phyloP scores from a whole-genome alignment of 1,139 yeast genomes.

The Suhomyces bokatorum region DNA sequence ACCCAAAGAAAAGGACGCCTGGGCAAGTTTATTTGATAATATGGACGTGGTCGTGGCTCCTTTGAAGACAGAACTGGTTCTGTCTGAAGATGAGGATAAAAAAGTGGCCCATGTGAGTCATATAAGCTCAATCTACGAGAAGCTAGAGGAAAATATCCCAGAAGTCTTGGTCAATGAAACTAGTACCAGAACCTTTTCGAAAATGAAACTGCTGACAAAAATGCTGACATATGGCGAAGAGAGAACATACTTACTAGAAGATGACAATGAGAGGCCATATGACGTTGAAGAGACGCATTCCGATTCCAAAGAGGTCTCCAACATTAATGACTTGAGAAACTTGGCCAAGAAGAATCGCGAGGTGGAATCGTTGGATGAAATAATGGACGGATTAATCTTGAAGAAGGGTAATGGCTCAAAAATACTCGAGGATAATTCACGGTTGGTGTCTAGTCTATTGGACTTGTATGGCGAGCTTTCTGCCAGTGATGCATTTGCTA shows the following conservation, averaged over 20 bases:
- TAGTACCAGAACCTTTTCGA: neutral
- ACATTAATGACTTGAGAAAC: conserved; percentile 24
- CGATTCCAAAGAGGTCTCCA: conserved; percentile 10
- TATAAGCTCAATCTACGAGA: conserved; percentile 4
- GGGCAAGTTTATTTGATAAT: conserved; percentile 24
- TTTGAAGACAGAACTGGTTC: neutral
- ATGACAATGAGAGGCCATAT: conserved; percentile 4
- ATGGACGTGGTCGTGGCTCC: conserved; percentile 12
- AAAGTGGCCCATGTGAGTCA: conserved; percentile 1
- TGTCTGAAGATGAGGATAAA: conserved; percentile 4
- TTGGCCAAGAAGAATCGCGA: conserved; percentile 14
- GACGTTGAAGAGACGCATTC: conserved; percentile 4
- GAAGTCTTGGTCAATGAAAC: neutral
- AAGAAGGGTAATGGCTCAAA: conserved; percentile 3
- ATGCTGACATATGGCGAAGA: conserved; percentile 22
- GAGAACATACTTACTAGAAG: conserved; percentile 24
- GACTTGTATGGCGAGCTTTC: conserved; percentile 12
- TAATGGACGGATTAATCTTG: conserved; percentile 23
- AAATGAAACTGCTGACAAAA: neutral
- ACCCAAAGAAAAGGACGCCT: conserved; percentile 20
- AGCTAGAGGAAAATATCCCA: neutral
- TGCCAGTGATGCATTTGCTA: neutral
- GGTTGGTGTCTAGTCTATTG: conserved; percentile 18
- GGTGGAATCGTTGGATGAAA: conserved; percentile 18
- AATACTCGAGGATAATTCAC: conserved; percentile 13